phyloP scores from a whole-genome alignment of 2,329 filamentous ascomycete species.

The Penicillium sclerotigenum region DNA sequence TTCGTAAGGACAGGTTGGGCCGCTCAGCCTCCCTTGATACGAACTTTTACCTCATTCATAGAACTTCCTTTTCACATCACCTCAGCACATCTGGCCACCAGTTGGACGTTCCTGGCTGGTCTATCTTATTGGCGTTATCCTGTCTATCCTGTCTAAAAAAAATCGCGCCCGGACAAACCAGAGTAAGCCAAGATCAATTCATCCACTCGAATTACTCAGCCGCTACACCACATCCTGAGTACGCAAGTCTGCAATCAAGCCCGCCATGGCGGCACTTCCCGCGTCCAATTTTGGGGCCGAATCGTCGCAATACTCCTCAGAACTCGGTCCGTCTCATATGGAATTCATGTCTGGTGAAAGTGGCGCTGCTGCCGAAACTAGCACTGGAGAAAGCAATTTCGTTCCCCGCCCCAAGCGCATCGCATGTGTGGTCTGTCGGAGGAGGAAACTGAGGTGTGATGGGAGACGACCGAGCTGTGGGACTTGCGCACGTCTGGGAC shows the following conservation, averaged over 20 bases:
- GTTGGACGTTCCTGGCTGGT: not conserved
- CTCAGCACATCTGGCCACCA: conserved; percentile 1
- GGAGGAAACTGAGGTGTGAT: conserved; percentile 88
- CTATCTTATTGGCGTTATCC: not conserved
- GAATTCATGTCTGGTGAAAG: conserved; percentile 18
- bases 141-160: not conserved
- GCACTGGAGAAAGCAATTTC: conserved; percentile 51
- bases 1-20: not conserved
- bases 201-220: conserved; percentile 13
- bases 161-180: conserved; percentile 6
- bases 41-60: conserved; percentile 15
- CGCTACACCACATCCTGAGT: not conserved
- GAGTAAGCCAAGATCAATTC: conserved; percentile 4
- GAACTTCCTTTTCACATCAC: conserved; percentile 11
- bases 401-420: conserved; percentile 85
- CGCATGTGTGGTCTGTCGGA: conserved; percentile 90
- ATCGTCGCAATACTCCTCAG: conserved; percentile 29
- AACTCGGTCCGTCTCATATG: conserved; percentile 13
- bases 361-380: conserved; percentile 30
- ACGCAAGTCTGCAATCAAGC: conserved; percentile 1
- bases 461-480: conserved; percentile 79
- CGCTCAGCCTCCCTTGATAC: conserved; percentile 10
- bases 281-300: conserved; percentile 15
- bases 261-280: conserved; percentile 19
- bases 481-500: conserved; percentile 81